Conservation (phyloP, 371 early-diverging fungal species). For the Syncephalastrum monosporum region DNA sequence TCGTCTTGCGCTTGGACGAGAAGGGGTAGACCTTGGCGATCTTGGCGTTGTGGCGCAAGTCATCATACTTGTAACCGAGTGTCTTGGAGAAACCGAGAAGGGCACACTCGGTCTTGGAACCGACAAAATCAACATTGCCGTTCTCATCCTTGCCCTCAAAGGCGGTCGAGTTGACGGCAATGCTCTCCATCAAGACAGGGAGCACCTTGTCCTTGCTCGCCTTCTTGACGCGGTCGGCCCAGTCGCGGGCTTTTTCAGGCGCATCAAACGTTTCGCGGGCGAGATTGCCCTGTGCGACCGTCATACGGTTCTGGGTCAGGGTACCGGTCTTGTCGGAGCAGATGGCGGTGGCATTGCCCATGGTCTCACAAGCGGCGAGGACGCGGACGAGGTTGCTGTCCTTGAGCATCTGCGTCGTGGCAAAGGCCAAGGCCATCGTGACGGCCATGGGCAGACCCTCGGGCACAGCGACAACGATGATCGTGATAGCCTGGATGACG, state of each 20-base stretch:
- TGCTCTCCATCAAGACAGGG: slow-evolving; percentile 56
- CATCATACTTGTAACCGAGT: slow-evolving; percentile 63
- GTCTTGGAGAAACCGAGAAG: slow-evolving; percentile 72
- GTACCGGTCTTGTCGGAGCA: slow-evolving; percentile 98
- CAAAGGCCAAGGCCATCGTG: slow-evolving; percentile 94
- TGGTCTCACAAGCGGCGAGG: slow-evolving; percentile 95
- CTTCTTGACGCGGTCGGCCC: slow-evolving; percentile 24
- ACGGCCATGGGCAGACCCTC: slow-evolving; percentile 98
- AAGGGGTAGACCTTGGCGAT: slow-evolving; percentile 72
- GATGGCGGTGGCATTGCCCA: slow-evolving; percentile 96
- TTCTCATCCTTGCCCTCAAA: slow-evolving; percentile 81
- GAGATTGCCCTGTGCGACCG: slow-evolving; percentile 76
- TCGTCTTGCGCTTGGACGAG: slow-evolving; percentile 80
- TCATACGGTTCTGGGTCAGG: slow-evolving; percentile 94
- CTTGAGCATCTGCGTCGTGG: slow-evolving; percentile 92
- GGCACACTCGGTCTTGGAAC: slow-evolving; percentile 94
- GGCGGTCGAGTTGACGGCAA: slow-evolving; percentile 88
- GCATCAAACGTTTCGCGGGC: slow-evolving; percentile 43
- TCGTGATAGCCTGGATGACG: slow-evolving; percentile 81
- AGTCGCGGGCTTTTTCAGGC: slow-evolving; percentile 26
- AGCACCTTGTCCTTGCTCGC: slow-evolving; percentile 18
- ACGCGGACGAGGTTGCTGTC: slow-evolving; percentile 94
- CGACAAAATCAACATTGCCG: slow-evolving; percentile 74
- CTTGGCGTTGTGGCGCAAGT: slow-evolving; percentile 57
- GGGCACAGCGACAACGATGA: slow-evolving; percentile 97